Conservation (phyloP, 371 early-diverging fungal species). For the Racocetra persica region DNA sequence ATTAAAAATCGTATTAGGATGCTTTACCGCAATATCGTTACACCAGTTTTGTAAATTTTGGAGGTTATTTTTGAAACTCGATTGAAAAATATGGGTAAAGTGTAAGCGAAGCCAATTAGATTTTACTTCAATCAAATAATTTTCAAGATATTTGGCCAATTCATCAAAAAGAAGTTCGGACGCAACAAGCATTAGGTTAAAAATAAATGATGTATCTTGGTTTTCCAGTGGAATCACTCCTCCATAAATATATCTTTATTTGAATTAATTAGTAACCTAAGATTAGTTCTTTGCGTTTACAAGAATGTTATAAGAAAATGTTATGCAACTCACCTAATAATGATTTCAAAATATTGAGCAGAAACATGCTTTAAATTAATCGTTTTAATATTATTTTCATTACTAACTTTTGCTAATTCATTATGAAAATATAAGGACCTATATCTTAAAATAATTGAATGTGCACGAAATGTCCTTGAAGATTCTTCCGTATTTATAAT, state of each 20-base stretch:
- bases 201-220: background rate
- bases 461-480: too few species aligned
- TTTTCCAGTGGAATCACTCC: background rate
- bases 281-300: too few species aligned
- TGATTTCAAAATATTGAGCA: background rate
- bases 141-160: conserved; percentile 3
- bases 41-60: background rate
- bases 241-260: conserved; percentile 27
- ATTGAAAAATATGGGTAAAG: background rate
- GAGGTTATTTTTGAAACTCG: background rate
- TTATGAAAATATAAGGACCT: background rate
- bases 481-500: too few species aligned
- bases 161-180: conserved; percentile 8
- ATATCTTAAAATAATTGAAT: background rate
- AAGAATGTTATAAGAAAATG: too few species aligned
- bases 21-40: background rate
- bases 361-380: background rate
- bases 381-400: too few species aligned
- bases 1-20: background rate
- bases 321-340: background rate
- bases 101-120: background rate
- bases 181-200: background rate
- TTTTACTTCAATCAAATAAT: conserved; percentile 3
- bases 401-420: background rate
- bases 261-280: background rate